A percentile compares a stretch with the other conserved stretches of the same genome.
phyloP scores from a whole-genome alignment of 768 basidiomycete species.

The Coprinopsis marcescibilis region DNA sequence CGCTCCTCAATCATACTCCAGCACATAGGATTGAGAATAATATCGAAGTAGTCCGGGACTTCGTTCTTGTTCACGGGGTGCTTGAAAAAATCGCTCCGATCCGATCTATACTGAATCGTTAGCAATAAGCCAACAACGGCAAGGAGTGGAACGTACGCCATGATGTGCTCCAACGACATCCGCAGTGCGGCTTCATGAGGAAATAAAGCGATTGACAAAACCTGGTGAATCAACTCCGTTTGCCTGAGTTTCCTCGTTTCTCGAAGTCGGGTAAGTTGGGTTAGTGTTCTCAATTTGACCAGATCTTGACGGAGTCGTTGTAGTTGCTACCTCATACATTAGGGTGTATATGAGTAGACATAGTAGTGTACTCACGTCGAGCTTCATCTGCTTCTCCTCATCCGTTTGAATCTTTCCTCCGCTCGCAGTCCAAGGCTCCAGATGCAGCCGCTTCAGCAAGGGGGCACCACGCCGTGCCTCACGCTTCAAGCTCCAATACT shows the following conservation, averaged over 20 bases:
- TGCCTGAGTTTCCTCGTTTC: slow-evolving; percentile 77
- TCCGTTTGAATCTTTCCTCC: slow-evolving; percentile 66
- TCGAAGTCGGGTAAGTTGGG: slow-evolving; percentile 65
- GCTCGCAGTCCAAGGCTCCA: slow-evolving; percentile 95
- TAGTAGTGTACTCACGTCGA: slow-evolving; percentile 51
- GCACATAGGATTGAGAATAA: slow-evolving; percentile 84
- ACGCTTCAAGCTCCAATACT: slow-evolving; percentile 97
- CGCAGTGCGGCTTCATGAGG: slow-evolving; percentile 58
- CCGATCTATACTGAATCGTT: slow-evolving; percentile 45
- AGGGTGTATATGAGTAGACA: slow-evolving; percentile 1
- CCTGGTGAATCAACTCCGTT: slow-evolving; percentile 56
- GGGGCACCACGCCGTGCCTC: slow-evolving; percentile 93
- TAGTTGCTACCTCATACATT: slow-evolving; percentile 35
- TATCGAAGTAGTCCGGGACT: slow-evolving; percentile 88
- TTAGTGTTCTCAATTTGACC: slow-evolving; percentile 60
- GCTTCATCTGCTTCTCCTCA: slow-evolving; percentile 74
- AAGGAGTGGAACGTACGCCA: slow-evolving; percentile 35
- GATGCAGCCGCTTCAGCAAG: slow-evolving; percentile 83
- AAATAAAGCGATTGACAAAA: slow-evolving; percentile 61
- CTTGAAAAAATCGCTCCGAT: slow-evolving; percentile 71
- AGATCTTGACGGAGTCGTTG: slow-evolving; percentile 70
- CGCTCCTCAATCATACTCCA: slow-evolving; percentile 79
- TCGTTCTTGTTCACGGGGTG: slow-evolving; percentile 73
- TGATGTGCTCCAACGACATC: slow-evolving; percentile 63
- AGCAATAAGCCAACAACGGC: neutral